Evolutionary conservation across 768 basidiomycete genomes (phyloP).

Genomic region (Mycena pura): DNA sequence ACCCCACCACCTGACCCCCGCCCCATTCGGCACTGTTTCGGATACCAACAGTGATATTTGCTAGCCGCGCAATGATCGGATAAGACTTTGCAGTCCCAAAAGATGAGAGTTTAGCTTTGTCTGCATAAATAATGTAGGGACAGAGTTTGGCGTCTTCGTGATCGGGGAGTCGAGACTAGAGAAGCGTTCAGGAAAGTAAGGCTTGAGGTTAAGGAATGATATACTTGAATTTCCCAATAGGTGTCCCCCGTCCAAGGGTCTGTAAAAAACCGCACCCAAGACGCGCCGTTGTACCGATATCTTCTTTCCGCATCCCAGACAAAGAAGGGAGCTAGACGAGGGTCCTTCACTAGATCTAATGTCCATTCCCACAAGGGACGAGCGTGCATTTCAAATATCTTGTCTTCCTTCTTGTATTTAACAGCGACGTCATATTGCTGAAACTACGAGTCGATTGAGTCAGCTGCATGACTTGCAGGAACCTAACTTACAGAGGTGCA

Average conservation of each 20-base stretch:
- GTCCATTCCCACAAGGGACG: constrained; percentile 37
- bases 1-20: constrained; percentile 29
- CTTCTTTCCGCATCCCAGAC: constrained; percentile 38
- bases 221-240: constrained; percentile 47
- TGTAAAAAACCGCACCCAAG: constrained; percentile 34
- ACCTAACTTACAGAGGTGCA: not conserved
- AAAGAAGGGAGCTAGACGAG: constrained; percentile 27
- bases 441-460: no score
- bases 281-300: constrained; percentile 34
- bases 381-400: constrained; percentile 22
- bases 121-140: constrained; percentile 28
- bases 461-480: no score
- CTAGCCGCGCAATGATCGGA: constrained; percentile 21
- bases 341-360: constrained; percentile 30
- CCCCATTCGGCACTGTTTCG: constrained; percentile 22
- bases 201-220: no score
- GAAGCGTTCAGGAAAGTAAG: not conserved
- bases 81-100: constrained; percentile 29
- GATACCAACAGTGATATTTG: constrained; percentile 19
- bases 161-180: not conserved
- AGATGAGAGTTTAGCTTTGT: constrained; percentile 29
- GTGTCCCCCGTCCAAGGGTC: constrained; percentile 46
- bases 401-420: constrained; percentile 14
- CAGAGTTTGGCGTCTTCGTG: not conserved
- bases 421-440: constrained; percentile 14